Evolutionary conservation across 1,284 basidiomycete genomes (phyloP).

Genomic region (Cryptococcus wingfieldii): DNA sequence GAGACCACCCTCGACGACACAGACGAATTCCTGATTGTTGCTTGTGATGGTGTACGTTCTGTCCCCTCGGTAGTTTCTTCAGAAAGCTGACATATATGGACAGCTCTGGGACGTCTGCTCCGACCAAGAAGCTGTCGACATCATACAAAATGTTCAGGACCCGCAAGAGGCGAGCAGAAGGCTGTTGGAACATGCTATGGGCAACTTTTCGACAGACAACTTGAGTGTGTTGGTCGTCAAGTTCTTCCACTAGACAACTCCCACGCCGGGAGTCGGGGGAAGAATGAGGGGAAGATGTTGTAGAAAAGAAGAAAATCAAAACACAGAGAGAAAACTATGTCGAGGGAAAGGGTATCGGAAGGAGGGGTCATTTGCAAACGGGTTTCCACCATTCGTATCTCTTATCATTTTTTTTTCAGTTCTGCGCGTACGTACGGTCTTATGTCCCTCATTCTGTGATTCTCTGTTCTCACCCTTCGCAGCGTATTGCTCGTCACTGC

Average conservation of each 20-base stretch:
- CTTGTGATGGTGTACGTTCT: conserved; percentile 87
- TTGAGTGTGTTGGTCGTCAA: conserved; percentile 47
- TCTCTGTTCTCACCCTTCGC: no score
- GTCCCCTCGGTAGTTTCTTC: not conserved
- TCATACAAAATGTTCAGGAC: conserved; percentile 69
- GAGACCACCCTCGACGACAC: conserved; percentile 85
- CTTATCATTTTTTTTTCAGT: no score
- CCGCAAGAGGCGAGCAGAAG: conserved; percentile 75
- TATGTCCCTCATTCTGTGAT: no score
- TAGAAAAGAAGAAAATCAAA: not conserved
- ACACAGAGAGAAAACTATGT: no score
- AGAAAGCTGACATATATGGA: not conserved
- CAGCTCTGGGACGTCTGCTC: conserved; percentile 95
- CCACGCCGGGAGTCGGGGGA: not conserved
- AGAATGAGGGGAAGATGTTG: not conserved
- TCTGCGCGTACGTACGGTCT: no score
- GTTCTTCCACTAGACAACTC: conserved; percentile 21
- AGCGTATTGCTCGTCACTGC: no score
- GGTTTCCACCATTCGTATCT: no score
- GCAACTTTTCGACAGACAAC: conserved; percentile 87
- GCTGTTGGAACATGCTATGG: conserved; percentile 79
- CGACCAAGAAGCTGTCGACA: conserved; percentile 87
- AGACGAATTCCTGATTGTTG: conserved; percentile 92
- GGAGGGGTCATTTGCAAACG: no score
- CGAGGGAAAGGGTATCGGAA: no score